phyloP scores from a whole-genome alignment of 305 asterid species.

The Fraxinus latifolia region DNA sequence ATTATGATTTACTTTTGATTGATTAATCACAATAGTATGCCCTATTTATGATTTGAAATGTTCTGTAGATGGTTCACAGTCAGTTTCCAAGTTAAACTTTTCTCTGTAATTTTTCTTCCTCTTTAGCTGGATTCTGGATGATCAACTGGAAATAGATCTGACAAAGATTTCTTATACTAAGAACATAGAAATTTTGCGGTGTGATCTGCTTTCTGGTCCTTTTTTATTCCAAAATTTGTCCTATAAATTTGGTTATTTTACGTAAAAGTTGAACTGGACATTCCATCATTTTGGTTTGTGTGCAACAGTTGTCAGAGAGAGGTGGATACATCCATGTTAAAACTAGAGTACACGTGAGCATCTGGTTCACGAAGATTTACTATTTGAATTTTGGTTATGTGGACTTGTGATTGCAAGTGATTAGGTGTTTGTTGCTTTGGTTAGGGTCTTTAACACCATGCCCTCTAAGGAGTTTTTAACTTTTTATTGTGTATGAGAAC shows the following conservation, averaged over 20 bases:
- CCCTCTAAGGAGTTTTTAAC: not conserved
- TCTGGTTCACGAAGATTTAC: not conserved
- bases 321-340: not conserved
- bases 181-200: not conserved
- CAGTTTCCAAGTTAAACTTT: not conserved
- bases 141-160: not conserved
- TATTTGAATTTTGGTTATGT: not conserved
- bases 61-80: not conserved
- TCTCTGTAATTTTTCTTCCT: not conserved
- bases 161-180: not conserved
- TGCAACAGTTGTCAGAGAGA: not conserved
- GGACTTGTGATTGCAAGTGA: not conserved
- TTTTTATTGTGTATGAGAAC: not conserved
- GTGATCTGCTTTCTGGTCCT: not conserved
- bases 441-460: not conserved
- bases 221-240: not conserved
- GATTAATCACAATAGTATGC: not conserved
- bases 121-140: not conserved
- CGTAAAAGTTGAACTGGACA: not conserved
- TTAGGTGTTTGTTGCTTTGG: not conserved
- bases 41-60: not conserved
- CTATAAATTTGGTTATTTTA: not conserved
- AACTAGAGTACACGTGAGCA: not conserved
- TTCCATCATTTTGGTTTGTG: not conserved
- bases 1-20: slow-evolving; percentile 15